These are phyloP conservation scores for Boeremia exigua DNA, from an alignment of 2,329 filamentous ascomycete species.

Conservation along the genomic window DNA sequence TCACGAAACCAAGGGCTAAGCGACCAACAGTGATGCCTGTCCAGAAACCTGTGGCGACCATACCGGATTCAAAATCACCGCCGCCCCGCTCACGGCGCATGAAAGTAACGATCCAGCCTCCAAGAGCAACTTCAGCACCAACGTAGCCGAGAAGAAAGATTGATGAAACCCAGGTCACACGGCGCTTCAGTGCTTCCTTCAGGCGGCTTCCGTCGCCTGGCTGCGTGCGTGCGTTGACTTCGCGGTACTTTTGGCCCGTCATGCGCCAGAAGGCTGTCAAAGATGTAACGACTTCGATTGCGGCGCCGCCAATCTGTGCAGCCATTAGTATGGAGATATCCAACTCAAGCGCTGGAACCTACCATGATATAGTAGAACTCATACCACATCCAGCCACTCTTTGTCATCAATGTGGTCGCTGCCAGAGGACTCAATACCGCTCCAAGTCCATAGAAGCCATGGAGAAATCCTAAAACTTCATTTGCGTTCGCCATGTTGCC, in stretches of 20 bases:
- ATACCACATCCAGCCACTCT: constrained; percentile 67
- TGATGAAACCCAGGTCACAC: constrained; percentile 71
- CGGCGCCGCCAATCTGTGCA: constrained; percentile 52
- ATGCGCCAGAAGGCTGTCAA: constrained; percentile 66
- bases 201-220: constrained; percentile 54
- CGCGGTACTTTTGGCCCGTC: constrained; percentile 62
- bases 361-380: constrained; percentile 77
- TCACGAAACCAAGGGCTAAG: constrained; percentile 74
- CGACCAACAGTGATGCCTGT: constrained; percentile 76
- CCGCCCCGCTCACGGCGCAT: constrained; percentile 77
- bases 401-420: constrained; percentile 72
- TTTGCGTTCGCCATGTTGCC: constrained; percentile 75
- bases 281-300: constrained; percentile 61
- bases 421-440: constrained; percentile 71
- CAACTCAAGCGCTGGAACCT: constrained; percentile 21
- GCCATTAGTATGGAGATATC: background rate
- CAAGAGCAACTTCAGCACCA: constrained; percentile 74
- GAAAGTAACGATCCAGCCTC: constrained; percentile 82
- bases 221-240: constrained; percentile 49
- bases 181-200: constrained; percentile 53
- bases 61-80: constrained; percentile 70
- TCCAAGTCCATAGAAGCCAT: constrained; percentile 73
- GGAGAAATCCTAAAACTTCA: constrained; percentile 72
- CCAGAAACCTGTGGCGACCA: constrained; percentile 81
- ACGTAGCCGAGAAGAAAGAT: constrained; percentile 78